Conservation (phyloP, 306 rosid genomes). For the Cotoneaster glaucophyllus region DNA sequence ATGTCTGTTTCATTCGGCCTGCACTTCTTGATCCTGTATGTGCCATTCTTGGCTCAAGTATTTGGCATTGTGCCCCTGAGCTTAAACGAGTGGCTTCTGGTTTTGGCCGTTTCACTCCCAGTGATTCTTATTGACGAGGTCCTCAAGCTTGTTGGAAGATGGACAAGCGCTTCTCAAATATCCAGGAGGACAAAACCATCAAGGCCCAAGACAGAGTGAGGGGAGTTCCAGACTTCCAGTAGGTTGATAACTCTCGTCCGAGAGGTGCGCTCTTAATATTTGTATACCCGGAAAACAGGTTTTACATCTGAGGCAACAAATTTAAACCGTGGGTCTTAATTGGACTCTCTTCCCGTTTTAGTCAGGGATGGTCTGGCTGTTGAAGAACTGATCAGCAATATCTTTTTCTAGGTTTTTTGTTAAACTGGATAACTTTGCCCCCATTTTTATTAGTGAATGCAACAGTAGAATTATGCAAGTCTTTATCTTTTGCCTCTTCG, state of each 20-base stretch:
- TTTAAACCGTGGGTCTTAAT: constrained; percentile 33
- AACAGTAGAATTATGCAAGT: neutral
- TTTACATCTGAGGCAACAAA: neutral
- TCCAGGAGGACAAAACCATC: constrained; percentile 19
- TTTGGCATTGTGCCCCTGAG: constrained; percentile 75
- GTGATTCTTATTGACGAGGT: constrained; percentile 35
- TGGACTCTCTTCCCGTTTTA: constrained; percentile 36
- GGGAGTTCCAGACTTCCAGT: neutral
- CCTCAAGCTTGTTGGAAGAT: constrained; percentile 31
- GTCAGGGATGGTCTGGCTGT: constrained; percentile 28
- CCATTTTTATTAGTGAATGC: neutral
- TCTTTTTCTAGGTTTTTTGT: neutral
- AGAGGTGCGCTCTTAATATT: neutral
- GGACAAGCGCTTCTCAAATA: constrained; percentile 24
- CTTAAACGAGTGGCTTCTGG: constrained; percentile 38
- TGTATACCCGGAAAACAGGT: neutral
- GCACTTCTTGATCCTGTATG: constrained; percentile 70
- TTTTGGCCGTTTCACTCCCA: constrained; percentile 30
- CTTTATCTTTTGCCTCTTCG: neutral
- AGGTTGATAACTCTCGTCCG: neutral
- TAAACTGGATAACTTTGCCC: neutral
- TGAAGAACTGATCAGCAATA: constrained; percentile 20
- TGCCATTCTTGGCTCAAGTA: constrained; percentile 68
- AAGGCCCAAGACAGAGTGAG: constrained; percentile 63
- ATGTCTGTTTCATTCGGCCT: constrained; percentile 75